Evolutionary conservation across 371 early-diverging fungal genomes (phyloP).

Genomic region (Batrachochytrium dendrobatidis): DNA sequence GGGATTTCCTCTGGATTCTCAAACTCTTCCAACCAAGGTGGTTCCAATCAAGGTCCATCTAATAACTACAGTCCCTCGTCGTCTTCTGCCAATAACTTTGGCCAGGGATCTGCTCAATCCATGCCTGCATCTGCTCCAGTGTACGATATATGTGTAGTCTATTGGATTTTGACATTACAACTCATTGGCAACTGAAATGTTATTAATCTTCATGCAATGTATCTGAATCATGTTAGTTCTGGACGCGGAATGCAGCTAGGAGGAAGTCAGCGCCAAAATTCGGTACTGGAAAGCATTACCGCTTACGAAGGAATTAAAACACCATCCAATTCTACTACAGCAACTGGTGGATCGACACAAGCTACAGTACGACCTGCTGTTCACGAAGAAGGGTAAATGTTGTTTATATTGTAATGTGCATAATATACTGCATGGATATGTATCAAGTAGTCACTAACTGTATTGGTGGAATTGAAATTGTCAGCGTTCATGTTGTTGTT

Average conservation of each 20-base stretch:
- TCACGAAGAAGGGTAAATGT: conserved; percentile 28
- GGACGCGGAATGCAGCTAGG: conserved; percentile 85
- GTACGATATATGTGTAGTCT: no score
- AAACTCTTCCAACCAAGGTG: no score
- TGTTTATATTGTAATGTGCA: conserved; percentile 1
- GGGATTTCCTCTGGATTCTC: no score
- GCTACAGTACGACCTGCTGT: background rate
- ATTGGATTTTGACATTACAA: no score
- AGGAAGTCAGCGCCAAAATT: conserved; percentile 15
- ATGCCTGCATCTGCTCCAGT: no score
- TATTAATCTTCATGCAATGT: background rate
- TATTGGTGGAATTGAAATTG: no score
- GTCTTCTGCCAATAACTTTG: no score
- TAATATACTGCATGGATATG: background rate
- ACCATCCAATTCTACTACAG: conserved; percentile 8
- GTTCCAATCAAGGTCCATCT: no score
- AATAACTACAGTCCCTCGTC: no score
- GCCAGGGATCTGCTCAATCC: no score
- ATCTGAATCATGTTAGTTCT: background rate
- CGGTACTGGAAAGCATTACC: conserved; percentile 74
- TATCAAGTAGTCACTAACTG: background rate
- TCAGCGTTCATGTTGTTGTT: conserved; percentile 75
- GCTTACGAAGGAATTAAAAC: conserved; percentile 49
- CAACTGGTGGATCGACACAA: background rate
- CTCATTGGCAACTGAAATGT: no score